Evolutionary conservation across 192 early-diverging fungal species (phyloP), one percentile per base, ranked within the genome.

Genomic region (Umbelopsis ramanniana): DNA sequence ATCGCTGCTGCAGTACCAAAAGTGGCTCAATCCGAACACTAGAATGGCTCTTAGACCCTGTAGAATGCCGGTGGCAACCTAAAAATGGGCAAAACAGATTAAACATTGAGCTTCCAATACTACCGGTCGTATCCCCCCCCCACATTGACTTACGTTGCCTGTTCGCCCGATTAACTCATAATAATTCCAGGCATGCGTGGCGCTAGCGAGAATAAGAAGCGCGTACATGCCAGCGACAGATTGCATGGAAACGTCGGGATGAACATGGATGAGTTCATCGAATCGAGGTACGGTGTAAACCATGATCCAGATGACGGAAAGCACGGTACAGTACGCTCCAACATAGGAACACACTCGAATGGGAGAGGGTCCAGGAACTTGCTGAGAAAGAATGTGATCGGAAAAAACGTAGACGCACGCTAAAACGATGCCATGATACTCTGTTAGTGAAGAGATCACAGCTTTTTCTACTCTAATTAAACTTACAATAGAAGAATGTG

Each of bases 351-450:
- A 87, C 19, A 84, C 76, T 45, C 81, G 80, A 38, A 80, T 81
- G n/a, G 87, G 84, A 33, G 84, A 72, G 1, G 85, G 85, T 23
- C 76, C 79, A 14, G 84, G 82, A 7, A 60, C 33, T 48, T 73
- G 67, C 6, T 74, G 73, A 1, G 84, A 80, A 37, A 89, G 57
- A 46, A 89, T 79, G 46, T 78, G 73, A 72, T 86, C 87, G 1
- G 84, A 82, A 21, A 84, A 74, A 8, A 89, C 87, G 40, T 89
- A 89, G 29, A 89, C 81, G 54, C 87, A 86, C 23, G 87, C 84
- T 81, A 67, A 43, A 17, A 23, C 46, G 46, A 26, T n/a, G n/a
- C n/a, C n/a, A n/a, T n/a, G n/a, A n/a, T n/a, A 29, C 21, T 43
- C 11, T 37, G 33, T 43, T 12, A 19, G 14, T 60, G n/a, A n/a